Base-by-base conservation (phyloP, 2,329 filamentous ascomycete genomes). In the Tolypocladium paradoxum region DNA sequence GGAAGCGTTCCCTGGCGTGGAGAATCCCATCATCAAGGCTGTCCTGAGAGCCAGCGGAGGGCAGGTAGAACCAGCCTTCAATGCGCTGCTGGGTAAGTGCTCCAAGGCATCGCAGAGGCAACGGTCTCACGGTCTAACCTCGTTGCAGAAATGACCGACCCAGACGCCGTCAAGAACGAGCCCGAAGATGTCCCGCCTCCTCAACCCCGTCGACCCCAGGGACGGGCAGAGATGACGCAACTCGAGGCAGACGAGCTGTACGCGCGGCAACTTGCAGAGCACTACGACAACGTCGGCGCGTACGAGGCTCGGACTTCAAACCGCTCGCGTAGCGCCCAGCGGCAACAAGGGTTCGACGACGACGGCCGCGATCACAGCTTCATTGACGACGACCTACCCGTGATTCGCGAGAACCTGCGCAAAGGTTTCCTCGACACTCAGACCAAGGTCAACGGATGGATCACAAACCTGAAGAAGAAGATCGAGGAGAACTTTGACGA, bases 351-450 rank as follows among this genome's bases (percentile, higher is more conserved):
- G 33, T 58, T 50, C 52, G 60, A 59, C 16, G 65, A 83, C 37
- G 83, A 83, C 16, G 84, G 89, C 49, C 82, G 81, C 48, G 90
- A 96, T 62, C 87, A 87, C 64, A 96, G 83, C 73, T 99, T 99
- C 70, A 82, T 97, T 61, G 93, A 99, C 62, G 93, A 99, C 63
- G 93, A 99, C 61, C 80, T 99, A 16, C 92, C 93, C 1, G 84
- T 92, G 49, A 96, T 99, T 65, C 85, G 85, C 60, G 90, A 96
- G 66, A 96, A 95, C 64, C 81, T 99, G 61, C 87, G 86, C 66
- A 95, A 97, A 72, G 93, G 93, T 4, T 99, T 99, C 71, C 65
- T 90, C 53, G 91, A 99, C 65, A 97, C 93, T 2, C 93, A 97
- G 72, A 84, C 82, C 53, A 95, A 88, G 65, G 88, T 99, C 62